A percentile compares a stretch with the other conserved stretches of the same genome.
These are phyloP conservation scores for Colletotrichum sp. DNA, from an alignment of 2,329 filamentous ascomycete species.

Conservation along the genomic window DNA sequence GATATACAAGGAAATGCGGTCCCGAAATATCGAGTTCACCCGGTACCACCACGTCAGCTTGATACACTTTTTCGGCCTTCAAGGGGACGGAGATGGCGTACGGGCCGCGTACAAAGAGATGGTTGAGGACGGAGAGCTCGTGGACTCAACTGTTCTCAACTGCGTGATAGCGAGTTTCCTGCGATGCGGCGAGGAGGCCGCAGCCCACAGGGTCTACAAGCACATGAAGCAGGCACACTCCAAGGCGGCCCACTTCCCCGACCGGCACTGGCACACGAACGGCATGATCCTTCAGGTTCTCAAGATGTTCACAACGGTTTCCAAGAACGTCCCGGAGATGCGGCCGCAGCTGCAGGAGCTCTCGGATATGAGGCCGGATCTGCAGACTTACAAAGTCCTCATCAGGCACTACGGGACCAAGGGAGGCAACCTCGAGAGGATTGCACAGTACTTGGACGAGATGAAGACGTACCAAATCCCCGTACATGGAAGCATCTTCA, in stretches of 20 bases:
- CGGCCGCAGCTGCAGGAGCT: constrained; percentile 60
- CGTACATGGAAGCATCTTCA: constrained; percentile 77
- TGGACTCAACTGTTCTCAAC: constrained; percentile 88
- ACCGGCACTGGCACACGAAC: constrained; percentile 50
- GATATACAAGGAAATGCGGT: constrained; percentile 81
- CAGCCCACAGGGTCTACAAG: constrained; percentile 81
- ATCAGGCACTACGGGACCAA: constrained; percentile 74
- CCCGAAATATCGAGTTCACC: constrained; percentile 70
- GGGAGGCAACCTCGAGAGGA: constrained; percentile 73
- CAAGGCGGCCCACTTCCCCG: constrained; percentile 42
- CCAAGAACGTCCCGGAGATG: constrained; percentile 61
- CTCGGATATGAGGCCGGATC: constrained; percentile 73
- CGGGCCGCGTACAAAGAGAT: constrained; percentile 81
- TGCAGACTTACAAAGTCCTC: constrained; percentile 80
- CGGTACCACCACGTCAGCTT: constrained; percentile 83
- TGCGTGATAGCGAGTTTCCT: constrained; percentile 83
- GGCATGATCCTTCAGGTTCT: constrained; percentile 59
- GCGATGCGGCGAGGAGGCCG: constrained; percentile 74
- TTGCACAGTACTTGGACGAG: constrained; percentile 77
- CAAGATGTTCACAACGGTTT: constrained; percentile 62
- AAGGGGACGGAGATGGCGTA: constrained; percentile 74
- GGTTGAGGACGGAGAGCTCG: constrained; percentile 83
- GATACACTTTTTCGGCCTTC: constrained; percentile 84
- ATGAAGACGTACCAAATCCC: constrained; percentile 75
- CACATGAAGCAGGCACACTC: constrained; percentile 76